phyloP scores from a whole-genome alignment of 805 yeast species.

The Metschnikowia santaceciliae region DNA sequence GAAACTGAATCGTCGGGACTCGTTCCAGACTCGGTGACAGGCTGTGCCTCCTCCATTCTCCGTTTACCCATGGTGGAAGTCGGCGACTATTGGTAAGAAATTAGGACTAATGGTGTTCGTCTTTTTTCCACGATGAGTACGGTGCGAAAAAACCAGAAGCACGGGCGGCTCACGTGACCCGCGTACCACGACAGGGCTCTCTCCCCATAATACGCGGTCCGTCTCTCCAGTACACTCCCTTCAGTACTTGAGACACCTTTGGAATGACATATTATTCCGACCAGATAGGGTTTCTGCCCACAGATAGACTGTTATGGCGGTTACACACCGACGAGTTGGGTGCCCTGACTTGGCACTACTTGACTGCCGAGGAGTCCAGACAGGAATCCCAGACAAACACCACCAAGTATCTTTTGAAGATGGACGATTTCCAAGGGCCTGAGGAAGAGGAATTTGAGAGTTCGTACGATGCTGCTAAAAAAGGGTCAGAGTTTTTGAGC shows the following conservation, averaged over 20 bases:
- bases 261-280: conserved; percentile 55
- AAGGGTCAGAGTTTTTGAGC: conserved; percentile 69
- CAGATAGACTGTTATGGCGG: conserved; percentile 77
- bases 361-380: conserved; percentile 34
- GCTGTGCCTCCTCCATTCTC: conserved; percentile 2
- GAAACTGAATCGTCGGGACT: background rate
- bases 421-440: conserved; percentile 35
- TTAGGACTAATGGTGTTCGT: background rate
- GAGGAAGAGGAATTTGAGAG: conserved; percentile 32
- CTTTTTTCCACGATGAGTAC: conserved; percentile 5
- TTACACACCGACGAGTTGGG: conserved; percentile 68
- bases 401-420: conserved; percentile 53
- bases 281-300: conserved; percentile 55
- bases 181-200: background rate
- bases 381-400: conserved; percentile 49
- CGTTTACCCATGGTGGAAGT: conserved; percentile 2
- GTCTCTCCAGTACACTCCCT: background rate
- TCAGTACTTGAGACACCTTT: background rate
- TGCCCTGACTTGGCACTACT: conserved; percentile 75
- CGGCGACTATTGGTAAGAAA: background rate
- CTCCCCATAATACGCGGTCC: background rate
- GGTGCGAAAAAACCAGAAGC: conserved; percentile 2
- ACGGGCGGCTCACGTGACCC: background rate
- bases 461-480: conserved; percentile 59
- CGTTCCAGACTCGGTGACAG: background rate